A percentile compares a stretch with the other conserved stretches of the same genome.
phyloP scores from a whole-genome alignment of 2,329 filamentous ascomycete genomes.

The Trichoderma polysporum region DNA sequence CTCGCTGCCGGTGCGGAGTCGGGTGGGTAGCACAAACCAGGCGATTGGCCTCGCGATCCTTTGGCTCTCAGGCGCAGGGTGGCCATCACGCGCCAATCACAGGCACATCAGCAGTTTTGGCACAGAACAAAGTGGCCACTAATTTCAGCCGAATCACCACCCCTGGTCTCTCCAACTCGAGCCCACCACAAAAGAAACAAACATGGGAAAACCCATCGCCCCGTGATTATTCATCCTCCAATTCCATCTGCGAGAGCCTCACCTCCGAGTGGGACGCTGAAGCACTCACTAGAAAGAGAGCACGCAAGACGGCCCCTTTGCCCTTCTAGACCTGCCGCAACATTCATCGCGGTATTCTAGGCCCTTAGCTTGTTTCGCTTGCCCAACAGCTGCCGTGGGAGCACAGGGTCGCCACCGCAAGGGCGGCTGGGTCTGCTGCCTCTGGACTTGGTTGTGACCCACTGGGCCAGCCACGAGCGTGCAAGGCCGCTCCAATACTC shows the following conservation, averaged over 20 bases:
- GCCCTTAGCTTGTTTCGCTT: not conserved
- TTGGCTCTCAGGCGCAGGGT: slow-evolving; percentile 14
- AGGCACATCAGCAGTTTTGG: not conserved
- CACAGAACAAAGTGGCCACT: slow-evolving; percentile 10
- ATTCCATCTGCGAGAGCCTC: not conserved
- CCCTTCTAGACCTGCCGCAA: not conserved
- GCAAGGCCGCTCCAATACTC: not conserved
- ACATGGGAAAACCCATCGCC: slow-evolving; percentile 6
- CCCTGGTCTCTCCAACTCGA: not conserved
- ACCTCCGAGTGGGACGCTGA: slow-evolving; percentile 6
- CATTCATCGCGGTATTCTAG: not conserved
- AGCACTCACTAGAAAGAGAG: slow-evolving; percentile 9
- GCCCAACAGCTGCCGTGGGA: not conserved
- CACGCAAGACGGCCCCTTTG: slow-evolving; percentile 8
- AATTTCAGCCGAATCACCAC: slow-evolving; percentile 12
- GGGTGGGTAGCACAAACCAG: slow-evolving; percentile 14
- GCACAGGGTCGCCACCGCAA: not conserved
- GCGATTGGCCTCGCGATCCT: slow-evolving; percentile 3
- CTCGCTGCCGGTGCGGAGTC: not conserved
- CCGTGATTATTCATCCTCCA: slow-evolving; percentile 22
- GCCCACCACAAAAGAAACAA: slow-evolving; percentile 10
- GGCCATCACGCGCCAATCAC: slow-evolving; percentile 9
- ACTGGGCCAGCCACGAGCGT: not conserved
- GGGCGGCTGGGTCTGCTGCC: not conserved
- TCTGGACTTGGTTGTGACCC: not conserved